Base-by-base conservation (phyloP, 495 filamentous ascomycete genomes). In the Aspergillus olivimuriae region DNA sequence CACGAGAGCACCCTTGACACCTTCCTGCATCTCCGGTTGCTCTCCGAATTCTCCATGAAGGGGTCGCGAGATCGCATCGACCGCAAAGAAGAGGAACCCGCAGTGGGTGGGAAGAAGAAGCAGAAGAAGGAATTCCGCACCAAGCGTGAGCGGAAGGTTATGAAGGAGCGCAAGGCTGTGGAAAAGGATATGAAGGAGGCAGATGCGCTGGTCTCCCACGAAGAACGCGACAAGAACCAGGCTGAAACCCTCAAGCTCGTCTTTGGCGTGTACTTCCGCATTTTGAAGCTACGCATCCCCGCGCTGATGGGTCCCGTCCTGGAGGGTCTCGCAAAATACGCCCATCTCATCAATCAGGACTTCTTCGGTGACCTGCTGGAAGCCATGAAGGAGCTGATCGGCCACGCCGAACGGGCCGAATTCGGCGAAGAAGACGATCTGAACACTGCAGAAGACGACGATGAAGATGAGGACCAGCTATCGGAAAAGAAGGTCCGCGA, bases 321-420 rank as follows among this genome's bases (percentile, higher is more conserved):
- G 4, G 89, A 98, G 62, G 92, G 92, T 37, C 70, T 98, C 20
- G 90, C 90, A 37, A 83, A 82, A 60, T 97, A 95, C 62, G 82
- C 89, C 14, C 92, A 95, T 58, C 72, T 98, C 14, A 96, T 98
- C 71, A 98, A 98, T 68, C 85, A 96, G 56, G 83, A 97, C 57
- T 95, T 97, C 72, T 98, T 98, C 60, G 92, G 92, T 16, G 92
- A 96, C 61, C 69, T 98, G 26, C 80, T 98, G 15, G 94, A 96
- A 56, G 89, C 87, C 6, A 70, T 98, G 20, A 92, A 92, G 60
- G 94, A 96, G 43, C 74, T 98, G 10, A 90, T 96, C 50, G 73
- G 72, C 8, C 75, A 86, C 45, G 80, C 81, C 39, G 80, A 85
- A 31, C 55, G 52, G 8, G 62, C 68, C 9, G 68, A 77, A 38